Evolutionary conservation across 2,329 filamentous ascomycete genomes (phyloP).

Genomic region (Colletotrichum sp.): DNA sequence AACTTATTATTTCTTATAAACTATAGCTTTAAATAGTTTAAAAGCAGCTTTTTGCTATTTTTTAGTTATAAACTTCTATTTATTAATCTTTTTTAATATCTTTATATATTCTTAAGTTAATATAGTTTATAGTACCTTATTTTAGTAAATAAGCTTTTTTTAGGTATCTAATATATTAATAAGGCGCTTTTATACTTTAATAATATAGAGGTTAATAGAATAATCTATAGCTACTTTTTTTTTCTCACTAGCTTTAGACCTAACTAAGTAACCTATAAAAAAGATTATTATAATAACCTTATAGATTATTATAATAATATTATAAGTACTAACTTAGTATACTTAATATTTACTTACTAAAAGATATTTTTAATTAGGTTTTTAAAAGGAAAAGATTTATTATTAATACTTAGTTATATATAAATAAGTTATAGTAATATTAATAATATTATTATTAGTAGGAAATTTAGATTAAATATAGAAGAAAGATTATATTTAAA

Average conservation of each 20-base stretch:
- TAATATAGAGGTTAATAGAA: neutral
- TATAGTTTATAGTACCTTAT: neutral
- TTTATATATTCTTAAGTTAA: neutral
- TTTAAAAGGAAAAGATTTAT: accelerated
- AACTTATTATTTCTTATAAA: too few relatives aligned
- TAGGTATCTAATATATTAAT: neutral
- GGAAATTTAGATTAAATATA: neutral
- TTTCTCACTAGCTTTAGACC: neutral
- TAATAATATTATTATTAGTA: neutral
- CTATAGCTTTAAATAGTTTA: too few relatives aligned
- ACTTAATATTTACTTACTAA: neutral
- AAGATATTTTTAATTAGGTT: neutral
- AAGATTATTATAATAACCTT: neutral
- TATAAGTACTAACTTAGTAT: neutral
- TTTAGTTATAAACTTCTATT: neutral
- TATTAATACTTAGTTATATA: neutral
- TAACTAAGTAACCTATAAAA: neutral
- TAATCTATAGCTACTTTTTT: neutral
- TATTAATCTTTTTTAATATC: neutral
- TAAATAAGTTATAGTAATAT: neutral
- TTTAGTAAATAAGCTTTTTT: neutral
- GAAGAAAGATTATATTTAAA: too few relatives aligned
- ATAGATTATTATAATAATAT: too few relatives aligned
- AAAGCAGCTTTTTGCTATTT: neutral
- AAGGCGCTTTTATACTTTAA: accelerated